phyloP scores from a whole-genome alignment of 192 early-diverging fungal genomes.

The Funneliformis geosporum region DNA sequence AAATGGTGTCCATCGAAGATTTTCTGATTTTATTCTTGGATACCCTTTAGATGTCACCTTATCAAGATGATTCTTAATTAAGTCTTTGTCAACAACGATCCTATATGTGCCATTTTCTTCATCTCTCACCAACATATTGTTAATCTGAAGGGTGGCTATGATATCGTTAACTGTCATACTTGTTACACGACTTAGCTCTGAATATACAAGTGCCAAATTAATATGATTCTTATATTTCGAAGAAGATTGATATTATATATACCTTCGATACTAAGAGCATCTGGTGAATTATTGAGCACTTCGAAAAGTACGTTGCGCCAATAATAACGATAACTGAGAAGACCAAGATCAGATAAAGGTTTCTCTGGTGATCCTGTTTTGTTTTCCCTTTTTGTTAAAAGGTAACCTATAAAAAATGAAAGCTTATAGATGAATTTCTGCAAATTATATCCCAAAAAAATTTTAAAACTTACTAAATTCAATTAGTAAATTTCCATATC shows the following conservation, averaged over 20 bases:
- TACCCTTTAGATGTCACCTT: conserved; percentile 54
- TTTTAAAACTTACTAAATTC: conserved; percentile 73
- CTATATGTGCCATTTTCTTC: conserved; percentile 34
- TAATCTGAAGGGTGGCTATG: conserved; percentile 69
- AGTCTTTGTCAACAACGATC: conserved; percentile 50
- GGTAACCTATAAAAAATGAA: conserved; percentile 58
- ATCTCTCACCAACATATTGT: conserved; percentile 51
- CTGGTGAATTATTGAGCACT: conserved; percentile 54
- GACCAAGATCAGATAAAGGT: conserved; percentile 87
- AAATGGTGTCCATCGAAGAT: conserved; percentile 73
- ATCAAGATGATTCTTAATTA: conserved; percentile 47
- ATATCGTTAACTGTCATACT: conserved; percentile 83
- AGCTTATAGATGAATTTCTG: not conserved
- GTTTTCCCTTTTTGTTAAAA: conserved; percentile 75
- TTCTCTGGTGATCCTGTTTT: conserved; percentile 87
- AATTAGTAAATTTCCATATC: conserved; percentile 91
- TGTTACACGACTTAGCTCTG: conserved; percentile 66
- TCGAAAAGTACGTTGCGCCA: conserved; percentile 80
- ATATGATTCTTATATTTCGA: not conserved
- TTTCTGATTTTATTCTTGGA: conserved; percentile 56
- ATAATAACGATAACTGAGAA: conserved; percentile 85
- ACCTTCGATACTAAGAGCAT: conserved; percentile 57
- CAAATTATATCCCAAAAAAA: not conserved
- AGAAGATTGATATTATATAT: not conserved
- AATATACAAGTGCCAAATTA: conserved; percentile 15